These are phyloP conservation scores for Alternaria novae-zelandiae DNA, from an alignment of 2,329 filamentous ascomycete genomes.

Conservation along the genomic window DNA sequence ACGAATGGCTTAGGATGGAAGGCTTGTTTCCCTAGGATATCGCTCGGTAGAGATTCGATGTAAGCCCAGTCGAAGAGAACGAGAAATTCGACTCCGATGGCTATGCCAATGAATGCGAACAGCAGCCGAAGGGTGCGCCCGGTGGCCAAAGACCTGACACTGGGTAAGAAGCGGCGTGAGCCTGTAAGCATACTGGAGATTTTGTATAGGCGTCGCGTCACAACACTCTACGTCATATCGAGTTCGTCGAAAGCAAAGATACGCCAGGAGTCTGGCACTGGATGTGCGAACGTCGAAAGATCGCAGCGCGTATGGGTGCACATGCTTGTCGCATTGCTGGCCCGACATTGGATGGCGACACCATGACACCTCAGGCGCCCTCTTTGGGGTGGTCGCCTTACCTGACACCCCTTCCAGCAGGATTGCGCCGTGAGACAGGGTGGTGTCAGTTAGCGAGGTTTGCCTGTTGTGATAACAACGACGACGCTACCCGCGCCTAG, in stretches of 20 bases:
- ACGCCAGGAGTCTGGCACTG: not conserved
- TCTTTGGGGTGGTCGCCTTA: not conserved
- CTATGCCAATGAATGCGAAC: not conserved
- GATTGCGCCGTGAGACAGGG: not conserved
- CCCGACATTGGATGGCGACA: not conserved
- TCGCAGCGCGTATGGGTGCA: not conserved
- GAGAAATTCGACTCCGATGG: fast-evolving
- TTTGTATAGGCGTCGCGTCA: not conserved
- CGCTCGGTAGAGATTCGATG: not conserved
- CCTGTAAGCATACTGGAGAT: not conserved
- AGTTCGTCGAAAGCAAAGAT: not conserved
- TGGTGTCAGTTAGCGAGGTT: not conserved
- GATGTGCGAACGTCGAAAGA: not conserved
- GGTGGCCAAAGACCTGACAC: not conserved
- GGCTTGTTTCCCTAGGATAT: not conserved
- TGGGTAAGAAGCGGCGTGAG: not conserved
- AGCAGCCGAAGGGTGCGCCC: not conserved
- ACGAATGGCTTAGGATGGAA: not conserved
- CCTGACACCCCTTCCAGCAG: not conserved
- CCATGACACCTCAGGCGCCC: not conserved
- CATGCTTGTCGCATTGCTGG: not conserved
- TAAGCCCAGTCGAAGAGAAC: not conserved
- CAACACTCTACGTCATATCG: not conserved
- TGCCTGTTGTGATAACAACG: not conserved
- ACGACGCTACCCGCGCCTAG: not conserved